Conservation (phyloP, 176 grass and related monocot genomes). For the Oryza longistaminata region DNA sequence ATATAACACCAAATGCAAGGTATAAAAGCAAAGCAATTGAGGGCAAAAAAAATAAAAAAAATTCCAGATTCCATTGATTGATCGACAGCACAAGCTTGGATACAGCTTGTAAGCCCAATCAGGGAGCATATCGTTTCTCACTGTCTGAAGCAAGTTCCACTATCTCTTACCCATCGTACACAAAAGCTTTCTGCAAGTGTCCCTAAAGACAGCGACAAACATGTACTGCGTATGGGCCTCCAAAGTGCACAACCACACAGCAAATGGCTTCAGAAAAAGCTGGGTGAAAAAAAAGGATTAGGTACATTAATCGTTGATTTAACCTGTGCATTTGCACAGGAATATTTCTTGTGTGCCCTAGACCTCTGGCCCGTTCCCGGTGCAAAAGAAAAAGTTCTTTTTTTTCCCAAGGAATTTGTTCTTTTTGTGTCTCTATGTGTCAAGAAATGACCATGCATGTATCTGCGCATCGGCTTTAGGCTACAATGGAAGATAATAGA, state of each 20-base stretch:
- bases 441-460: background rate
- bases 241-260: background rate
- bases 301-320: background rate
- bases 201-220: slow-evolving; percentile 30
- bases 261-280: background rate
- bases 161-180: slow-evolving; percentile 24
- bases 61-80: slow-evolving; percentile 37
- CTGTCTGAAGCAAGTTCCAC: slow-evolving; percentile 20
- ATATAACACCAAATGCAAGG: background rate
- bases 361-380: background rate
- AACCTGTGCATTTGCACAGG: background rate
- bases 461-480: background rate
- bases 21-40: background rate
- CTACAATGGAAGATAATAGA: no score
- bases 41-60: background rate
- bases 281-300: background rate
- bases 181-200: slow-evolving; percentile 20
- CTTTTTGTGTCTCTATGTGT: background rate
- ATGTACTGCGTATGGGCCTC: slow-evolving; percentile 12
- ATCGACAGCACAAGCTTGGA: slow-evolving; percentile 34
- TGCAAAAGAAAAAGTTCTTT: background rate
- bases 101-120: slow-evolving; percentile 41
- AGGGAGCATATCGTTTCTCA: slow-evolving; percentile 38
- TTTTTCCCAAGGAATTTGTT: background rate
- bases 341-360: background rate